These are phyloP conservation scores for Nemania diffusa DNA, from an alignment of 2,329 filamentous ascomycete species.

Conservation along the genomic window DNA sequence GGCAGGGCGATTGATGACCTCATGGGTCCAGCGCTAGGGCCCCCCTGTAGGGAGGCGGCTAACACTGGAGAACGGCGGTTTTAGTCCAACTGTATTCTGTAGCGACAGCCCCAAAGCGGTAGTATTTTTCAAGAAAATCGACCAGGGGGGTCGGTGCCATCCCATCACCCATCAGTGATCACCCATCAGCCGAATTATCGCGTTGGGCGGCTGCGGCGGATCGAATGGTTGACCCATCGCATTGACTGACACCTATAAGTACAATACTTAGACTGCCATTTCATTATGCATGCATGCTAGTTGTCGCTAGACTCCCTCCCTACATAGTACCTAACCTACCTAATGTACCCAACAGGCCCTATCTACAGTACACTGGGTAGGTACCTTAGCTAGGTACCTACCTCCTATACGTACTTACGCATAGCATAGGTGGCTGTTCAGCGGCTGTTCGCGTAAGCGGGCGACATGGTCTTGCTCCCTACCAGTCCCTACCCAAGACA, in stretches of 20 bases:
- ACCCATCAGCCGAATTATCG: constrained; percentile 4
- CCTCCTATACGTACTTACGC: no score
- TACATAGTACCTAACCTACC: background rate
- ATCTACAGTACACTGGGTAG: no score
- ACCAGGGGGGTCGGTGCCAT: background rate
- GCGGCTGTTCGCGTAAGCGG: background rate
- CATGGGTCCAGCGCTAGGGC: constrained; percentile 2
- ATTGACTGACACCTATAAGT: no score
- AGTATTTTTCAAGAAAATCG: constrained; percentile 28
- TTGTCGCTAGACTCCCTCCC: no score
- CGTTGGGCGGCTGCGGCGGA: no score
- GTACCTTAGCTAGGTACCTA: no score
- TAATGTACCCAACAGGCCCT: background rate
- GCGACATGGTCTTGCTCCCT: background rate
- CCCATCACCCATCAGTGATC: no score
- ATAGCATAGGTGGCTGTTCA: background rate
- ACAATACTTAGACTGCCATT: no score
- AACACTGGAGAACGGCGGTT: constrained; percentile 26
- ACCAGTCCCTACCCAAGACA: no score
- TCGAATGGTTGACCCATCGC: no score
- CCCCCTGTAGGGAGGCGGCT: constrained; percentile 16
- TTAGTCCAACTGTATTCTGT: background rate
- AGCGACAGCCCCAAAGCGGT: constrained; percentile 19
- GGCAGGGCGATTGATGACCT: background rate
- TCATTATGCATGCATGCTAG: no score